These are phyloP conservation scores for Epichloe gansuensis DNA, from an alignment of 2,329 filamentous ascomycete genomes.

Conservation along the genomic window DNA sequence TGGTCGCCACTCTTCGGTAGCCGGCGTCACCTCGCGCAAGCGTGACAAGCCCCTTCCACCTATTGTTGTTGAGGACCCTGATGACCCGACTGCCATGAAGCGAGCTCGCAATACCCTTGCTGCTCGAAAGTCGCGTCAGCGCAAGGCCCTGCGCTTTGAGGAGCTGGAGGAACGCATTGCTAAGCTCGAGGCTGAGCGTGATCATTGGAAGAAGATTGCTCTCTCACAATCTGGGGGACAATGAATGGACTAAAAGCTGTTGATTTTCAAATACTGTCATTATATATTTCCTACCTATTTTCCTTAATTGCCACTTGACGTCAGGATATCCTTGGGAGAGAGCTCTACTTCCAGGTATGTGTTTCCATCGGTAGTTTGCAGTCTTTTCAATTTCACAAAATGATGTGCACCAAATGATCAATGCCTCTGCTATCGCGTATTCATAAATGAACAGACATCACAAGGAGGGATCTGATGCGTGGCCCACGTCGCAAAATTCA, in stretches of 20 bases:
- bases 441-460: too few species aligned
- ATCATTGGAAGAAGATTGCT: constrained; percentile 51
- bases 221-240: constrained; percentile 20
- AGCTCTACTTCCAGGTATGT: background rate
- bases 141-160: constrained; percentile 66
- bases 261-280: background rate
- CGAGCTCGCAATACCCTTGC: constrained; percentile 87
- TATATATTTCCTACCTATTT: background rate
- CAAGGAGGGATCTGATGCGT: too few species aligned
- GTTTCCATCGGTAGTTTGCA: background rate
- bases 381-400: background rate
- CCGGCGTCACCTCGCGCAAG: constrained; percentile 60
- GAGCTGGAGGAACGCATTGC: constrained; percentile 62
- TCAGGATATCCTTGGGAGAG: background rate
- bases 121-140: constrained; percentile 81
- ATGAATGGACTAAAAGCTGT: constrained; percentile 1
- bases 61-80: constrained; percentile 62
- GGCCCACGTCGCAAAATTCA: too few species aligned
- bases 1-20: constrained; percentile 51
- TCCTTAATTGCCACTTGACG: background rate
- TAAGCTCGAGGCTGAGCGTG: constrained; percentile 52
- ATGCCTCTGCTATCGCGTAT: too few species aligned
- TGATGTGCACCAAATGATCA: background rate
- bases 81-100: constrained; percentile 72
- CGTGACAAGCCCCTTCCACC: constrained; percentile 70